A percentile compares a stretch with the other conserved stretches of the same genome.
Conservation (phyloP, 805 yeast species). For the Torulaspora microellipsoides region DNA sequence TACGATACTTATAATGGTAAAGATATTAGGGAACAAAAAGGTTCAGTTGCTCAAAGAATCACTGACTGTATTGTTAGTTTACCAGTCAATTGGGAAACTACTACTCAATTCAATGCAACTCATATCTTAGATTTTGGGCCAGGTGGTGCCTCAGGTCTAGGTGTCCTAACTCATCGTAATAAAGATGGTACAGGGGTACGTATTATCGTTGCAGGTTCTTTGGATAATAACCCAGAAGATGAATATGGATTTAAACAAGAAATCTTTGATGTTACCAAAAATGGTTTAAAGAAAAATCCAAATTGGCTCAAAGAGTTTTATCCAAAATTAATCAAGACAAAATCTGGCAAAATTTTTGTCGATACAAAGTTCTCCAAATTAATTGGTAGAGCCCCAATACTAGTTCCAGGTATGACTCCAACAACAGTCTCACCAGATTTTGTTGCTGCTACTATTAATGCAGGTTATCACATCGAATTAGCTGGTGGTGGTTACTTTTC, state of each 20-base stretch:
- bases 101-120: conserved; percentile 76
- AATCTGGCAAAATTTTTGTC: conserved; percentile 69
- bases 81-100: conserved; percentile 92
- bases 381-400: conserved; percentile 89
- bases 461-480: conserved; percentile 95
- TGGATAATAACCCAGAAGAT: conserved; percentile 66
- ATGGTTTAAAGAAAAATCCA: conserved; percentile 71
- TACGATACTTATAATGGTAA: conserved; percentile 83
- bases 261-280: conserved; percentile 65
- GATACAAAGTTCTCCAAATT: conserved; percentile 92
- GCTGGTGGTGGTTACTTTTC: conserved; percentile 99
- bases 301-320: conserved; percentile 88
- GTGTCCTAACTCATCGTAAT: conserved; percentile 93
- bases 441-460: conserved; percentile 88
- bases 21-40: conserved; percentile 57
- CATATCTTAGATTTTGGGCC: conserved; percentile 98
- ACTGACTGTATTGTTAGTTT: conserved; percentile 79
- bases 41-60: conserved; percentile 61
- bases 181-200: conserved; percentile 98
- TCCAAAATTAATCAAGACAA: conserved; percentile 78
- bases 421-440: conserved; percentile 92
- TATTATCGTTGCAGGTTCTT: conserved; percentile 86
- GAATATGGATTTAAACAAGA: conserved; percentile 97
- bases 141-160: conserved; percentile 96
- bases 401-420: conserved; percentile 99